phyloP scores from a whole-genome alignment of 768 basidiomycete species.

The Agaricus blazei region DNA sequence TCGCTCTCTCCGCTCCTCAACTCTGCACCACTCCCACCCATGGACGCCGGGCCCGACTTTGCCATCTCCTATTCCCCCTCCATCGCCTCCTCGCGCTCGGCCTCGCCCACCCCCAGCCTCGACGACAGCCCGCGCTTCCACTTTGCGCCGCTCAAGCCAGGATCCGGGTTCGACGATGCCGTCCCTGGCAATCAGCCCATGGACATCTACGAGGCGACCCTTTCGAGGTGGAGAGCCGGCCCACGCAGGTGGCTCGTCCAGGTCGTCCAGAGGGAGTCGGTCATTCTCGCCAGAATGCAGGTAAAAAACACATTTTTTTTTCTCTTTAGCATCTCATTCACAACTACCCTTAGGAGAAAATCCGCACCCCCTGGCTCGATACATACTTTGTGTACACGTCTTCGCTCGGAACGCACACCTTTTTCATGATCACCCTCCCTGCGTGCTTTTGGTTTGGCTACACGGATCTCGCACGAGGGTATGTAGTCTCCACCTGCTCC shows the following conservation, averaged over 20 bases:
- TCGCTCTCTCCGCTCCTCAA: neutral
- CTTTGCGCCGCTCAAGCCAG: too few species aligned
- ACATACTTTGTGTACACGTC: constrained; percentile 82
- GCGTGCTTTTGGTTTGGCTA: constrained; percentile 87
- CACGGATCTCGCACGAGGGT: constrained; percentile 69
- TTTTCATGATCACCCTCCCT: constrained; percentile 90
- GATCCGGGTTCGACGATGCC: neutral
- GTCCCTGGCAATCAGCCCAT: constrained; percentile 27
- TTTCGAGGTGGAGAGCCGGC: constrained; percentile 63
- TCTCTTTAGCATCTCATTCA: neutral
- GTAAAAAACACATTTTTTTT: constrained; percentile 26
- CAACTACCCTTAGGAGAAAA: constrained; percentile 31
- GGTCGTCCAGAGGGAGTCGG: constrained; percentile 53
- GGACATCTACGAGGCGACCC: constrained; percentile 59
- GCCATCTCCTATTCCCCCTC: constrained; percentile 26
- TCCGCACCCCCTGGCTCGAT: constrained; percentile 68
- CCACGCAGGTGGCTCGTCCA: constrained; percentile 51
- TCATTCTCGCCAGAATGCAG: constrained; percentile 63
- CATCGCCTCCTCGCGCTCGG: constrained; percentile 25
- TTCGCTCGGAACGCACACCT: constrained; percentile 79
- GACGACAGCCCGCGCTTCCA: constrained; percentile 8
- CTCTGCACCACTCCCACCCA: neutral
- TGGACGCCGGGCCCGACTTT: constrained; percentile 15
- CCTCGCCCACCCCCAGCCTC: constrained; percentile 24
- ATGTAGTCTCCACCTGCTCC: constrained; percentile 19